Evolutionary conservation across 2,329 filamentous ascomycete species (phyloP), one percentile per base, ranked within the genome.

Genomic region (Alternaria triticina): DNA sequence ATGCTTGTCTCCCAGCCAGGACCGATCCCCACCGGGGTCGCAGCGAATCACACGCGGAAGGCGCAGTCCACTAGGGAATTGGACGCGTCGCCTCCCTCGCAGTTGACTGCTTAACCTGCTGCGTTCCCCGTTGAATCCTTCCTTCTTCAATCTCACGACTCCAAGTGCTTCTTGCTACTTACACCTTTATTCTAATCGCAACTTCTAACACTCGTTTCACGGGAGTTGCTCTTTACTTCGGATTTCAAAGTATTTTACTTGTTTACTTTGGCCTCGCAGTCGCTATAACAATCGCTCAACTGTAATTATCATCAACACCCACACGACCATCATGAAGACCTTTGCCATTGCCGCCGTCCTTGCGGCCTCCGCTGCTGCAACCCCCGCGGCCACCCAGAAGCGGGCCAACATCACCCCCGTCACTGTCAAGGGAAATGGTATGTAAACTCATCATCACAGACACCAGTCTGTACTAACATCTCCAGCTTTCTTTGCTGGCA

Each of bases 361-460:
- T 66, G 79, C 81, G 62, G 82, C 82, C 40, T 79, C 84, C 44
- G 81, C 80, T 59, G 80, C 83, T 61, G 86, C 83, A 66, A 67
- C 81, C 68, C 77, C 83, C 47, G 69, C 74, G 33, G 68, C 75
- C 55, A 57, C 52, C 9, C 52, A 73, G 59, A 77, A 82, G 80
- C 80, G 82, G 69, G 68, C 77, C 33, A 52, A 30, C 70, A 74
- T 88, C 40, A 85, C 86, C n/a, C 78, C 86, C 17, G 82, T 90
- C 73, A 86, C 85, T 25, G 85, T 89, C 71, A 88, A 88, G 81
- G 87, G 88, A 77, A 89, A 90, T 77, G 85, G 85, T 86, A 72
- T 59, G 81, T 73, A 43, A 30, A 25, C 45, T 2, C 8, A 11
- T 15, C 9, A 20, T 23, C 11, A 7, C 33, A 4, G 15, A 9